Evolutionary conservation across 805 yeast species (phyloP), one percentile per base, ranked within the genome.

Genomic region (Yamadazyma olivae): DNA sequence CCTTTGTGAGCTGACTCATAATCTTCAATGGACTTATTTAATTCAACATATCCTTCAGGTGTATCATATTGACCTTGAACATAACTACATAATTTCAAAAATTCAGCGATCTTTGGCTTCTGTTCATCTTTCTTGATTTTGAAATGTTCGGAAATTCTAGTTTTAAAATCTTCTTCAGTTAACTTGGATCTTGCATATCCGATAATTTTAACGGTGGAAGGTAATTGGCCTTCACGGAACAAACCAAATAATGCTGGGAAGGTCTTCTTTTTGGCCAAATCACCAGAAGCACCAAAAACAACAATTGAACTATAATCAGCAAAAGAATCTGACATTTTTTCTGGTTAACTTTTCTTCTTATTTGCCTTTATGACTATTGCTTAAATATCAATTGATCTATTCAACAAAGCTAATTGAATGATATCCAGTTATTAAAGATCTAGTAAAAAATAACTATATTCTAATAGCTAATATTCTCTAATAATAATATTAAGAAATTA

Each of bases 251-350:
- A 63, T 3, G 93, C 91, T 7, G 95, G 95, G 64, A 86, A 88
- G 2, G 96, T 90, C 68, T 90, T 90, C 80, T 90, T 90, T 69
- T 87, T 88, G 38, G 96, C 96, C 46, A 90, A 71, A 60, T 90
- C 96, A 35, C 97, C 97, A 16, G 95, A 85, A 29, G 97, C 97
- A 35, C 97, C 97, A 51, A 89, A 84, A 20, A 90, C 95, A 18
- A 82, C 86, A 51, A 90, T 72, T 28, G 78, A 70, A 6, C 86
- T 80, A 62, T 83, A 67, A 45, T 82, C 77, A 41, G 75, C 79
- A 59, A 83, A 84, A 40, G 71, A 33, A 38, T 58, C 49, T 13
- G 46, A 41, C 49, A 44, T 44, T 13, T 13, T 25, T n/a, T n/a
- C n/a, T n/a, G n/a, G 22, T 20, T 20, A 7, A 7, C 6, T 20